A percentile compares a stretch with the other conserved stretches of the same genome.
These are phyloP conservation scores for Cajanus cajan DNA, from an alignment of 306 rosid genomes.

Conservation along the genomic window DNA sequence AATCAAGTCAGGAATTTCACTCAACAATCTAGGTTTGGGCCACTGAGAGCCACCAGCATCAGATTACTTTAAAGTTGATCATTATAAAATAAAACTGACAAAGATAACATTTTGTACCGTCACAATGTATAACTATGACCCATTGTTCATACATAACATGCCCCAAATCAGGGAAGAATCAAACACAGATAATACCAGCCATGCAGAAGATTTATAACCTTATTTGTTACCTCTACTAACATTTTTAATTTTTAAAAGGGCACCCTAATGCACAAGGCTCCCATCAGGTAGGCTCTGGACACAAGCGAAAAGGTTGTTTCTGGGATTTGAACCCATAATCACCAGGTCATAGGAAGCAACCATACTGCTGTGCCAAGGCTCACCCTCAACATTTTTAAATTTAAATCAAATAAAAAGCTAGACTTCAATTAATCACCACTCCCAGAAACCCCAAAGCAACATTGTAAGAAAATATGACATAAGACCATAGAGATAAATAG, in stretches of 20 bases:
- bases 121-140: not conserved
- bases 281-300: not conserved
- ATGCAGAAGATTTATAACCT: not conserved
- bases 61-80: slow-evolving; percentile 25
- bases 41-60: not conserved
- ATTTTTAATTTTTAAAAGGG: not conserved
- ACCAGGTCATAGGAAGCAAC: not conserved
- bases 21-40: not conserved
- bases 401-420: not conserved
- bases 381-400: not conserved
- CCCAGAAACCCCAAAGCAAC: not conserved
- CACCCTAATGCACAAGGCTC: not conserved
- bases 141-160: not conserved
- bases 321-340: not conserved
- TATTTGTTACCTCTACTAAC: not conserved
- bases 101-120: slow-evolving; percentile 2
- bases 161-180: slow-evolving; percentile 15
- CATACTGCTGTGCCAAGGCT: not conserved
- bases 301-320: not conserved
- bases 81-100: slow-evolving; percentile 10
- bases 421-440: not conserved
- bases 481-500: not conserved
- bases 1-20: slow-evolving; percentile 11
- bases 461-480: not conserved
- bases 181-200: not conserved